A percentile compares a stretch with the other conserved stretches of the same genome.
Conservation (phyloP, 768 basidiomycete species). For the Boletus vermiculosoides region DNA sequence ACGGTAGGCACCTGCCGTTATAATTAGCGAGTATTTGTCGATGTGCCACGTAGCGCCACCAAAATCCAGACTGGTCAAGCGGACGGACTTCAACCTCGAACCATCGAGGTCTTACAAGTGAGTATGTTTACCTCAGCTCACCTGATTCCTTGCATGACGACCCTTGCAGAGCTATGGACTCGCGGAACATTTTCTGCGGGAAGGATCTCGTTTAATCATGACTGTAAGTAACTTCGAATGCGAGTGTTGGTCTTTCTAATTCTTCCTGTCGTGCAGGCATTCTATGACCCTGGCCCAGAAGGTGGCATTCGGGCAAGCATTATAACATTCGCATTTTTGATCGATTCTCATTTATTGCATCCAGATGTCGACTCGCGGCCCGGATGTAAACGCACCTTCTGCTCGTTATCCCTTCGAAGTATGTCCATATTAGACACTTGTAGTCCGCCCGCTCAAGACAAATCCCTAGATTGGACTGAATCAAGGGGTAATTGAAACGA, state of each 20-base stretch:
- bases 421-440: constrained; percentile 2
- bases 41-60: constrained; percentile 8
- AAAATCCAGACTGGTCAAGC: constrained; percentile 27
- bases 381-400: constrained; percentile 56
- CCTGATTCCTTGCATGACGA: not conserved
- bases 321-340: not conserved
- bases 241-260: not conserved
- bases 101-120: constrained; percentile 47
- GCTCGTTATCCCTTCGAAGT: constrained; percentile 75
- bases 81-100: constrained; percentile 28
- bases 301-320: constrained; percentile 58
- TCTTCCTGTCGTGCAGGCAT: constrained; percentile 45
- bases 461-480: constrained; percentile 29
- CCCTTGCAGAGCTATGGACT: constrained; percentile 67
- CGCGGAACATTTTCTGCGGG: constrained; percentile 54
- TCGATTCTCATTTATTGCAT: not conserved
- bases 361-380: constrained; percentile 59
- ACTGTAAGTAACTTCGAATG: constrained; percentile 46
- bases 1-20: constrained; percentile 26
- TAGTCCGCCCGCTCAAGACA: not conserved
- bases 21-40: not conserved
- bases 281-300: constrained; percentile 63
- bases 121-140: not conserved
- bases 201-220: constrained; percentile 65
- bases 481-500: constrained; percentile 35